phyloP scores from a whole-genome alignment of 2,329 filamentous ascomycete genomes.

The Beauveria caledonica region DNA sequence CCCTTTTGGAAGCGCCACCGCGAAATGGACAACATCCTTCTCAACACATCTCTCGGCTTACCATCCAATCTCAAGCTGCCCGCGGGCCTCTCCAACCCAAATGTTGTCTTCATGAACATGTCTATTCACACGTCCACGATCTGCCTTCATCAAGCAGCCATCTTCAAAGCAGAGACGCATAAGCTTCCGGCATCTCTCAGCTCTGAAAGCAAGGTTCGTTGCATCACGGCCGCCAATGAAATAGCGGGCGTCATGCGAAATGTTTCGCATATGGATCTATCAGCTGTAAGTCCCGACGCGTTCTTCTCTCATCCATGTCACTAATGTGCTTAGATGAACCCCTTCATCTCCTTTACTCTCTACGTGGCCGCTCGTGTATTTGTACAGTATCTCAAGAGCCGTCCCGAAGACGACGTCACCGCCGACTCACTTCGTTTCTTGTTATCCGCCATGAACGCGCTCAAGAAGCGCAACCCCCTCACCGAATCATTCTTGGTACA shows the following conservation, averaged over 20 bases:
- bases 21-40: conserved; percentile 78
- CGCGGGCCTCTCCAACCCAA: conserved; percentile 64
- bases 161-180: conserved; percentile 93
- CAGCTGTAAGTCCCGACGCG: conserved; percentile 50
- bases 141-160: conserved; percentile 94
- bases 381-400: conserved; percentile 89
- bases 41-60: conserved; percentile 79
- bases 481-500: conserved; percentile 94
- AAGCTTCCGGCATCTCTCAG: conserved; percentile 67
- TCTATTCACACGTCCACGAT: conserved; percentile 94
- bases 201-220: conserved; percentile 85
- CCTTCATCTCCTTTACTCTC: conserved; percentile 89
- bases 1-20: conserved; percentile 95
- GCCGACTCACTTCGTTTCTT: conserved; percentile 82
- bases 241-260: conserved; percentile 93
- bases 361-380: conserved; percentile 96
- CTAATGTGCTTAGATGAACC: conserved; percentile 64
- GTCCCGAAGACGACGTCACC: conserved; percentile 74
- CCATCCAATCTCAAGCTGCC: conserved; percentile 75
- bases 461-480: conserved; percentile 81
- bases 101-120: conserved; percentile 93
- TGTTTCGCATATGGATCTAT: conserved; percentile 82
- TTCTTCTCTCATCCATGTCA: not conserved
- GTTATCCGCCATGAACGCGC: conserved; percentile 78
- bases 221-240: conserved; percentile 87